Conservation (phyloP, 2,329 filamentous ascomycete genomes). For the Salinomyces thailandicus region DNA sequence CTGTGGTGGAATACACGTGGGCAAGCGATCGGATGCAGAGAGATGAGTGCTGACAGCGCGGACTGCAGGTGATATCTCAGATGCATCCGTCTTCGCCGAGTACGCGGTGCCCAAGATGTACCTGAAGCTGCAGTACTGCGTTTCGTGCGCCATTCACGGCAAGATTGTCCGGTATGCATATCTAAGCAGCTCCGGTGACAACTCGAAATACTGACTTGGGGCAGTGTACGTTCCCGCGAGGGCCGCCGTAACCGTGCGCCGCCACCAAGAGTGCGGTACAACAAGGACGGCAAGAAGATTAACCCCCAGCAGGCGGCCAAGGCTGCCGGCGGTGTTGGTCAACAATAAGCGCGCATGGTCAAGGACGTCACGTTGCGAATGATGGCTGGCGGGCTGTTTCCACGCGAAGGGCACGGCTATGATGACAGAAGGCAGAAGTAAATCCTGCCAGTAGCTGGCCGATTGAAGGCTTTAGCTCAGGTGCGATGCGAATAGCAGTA, state of each 20-base stretch:
- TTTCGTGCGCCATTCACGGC: constrained; percentile 99
- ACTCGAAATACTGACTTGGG: constrained; percentile 8
- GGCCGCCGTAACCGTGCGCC: constrained; percentile 98
- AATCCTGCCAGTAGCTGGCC: constrained; percentile 1
- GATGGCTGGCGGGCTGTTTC: constrained; percentile 2
- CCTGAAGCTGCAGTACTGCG: constrained; percentile 99
- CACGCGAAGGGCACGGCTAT: background rate
- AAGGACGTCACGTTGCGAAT: constrained; percentile 3
- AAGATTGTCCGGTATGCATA: constrained; percentile 98
- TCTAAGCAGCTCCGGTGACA: constrained; percentile 1
- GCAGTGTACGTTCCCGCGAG: constrained; percentile 89
- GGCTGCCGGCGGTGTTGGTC: constrained; percentile 35
- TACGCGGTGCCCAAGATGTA: constrained; percentile 99
- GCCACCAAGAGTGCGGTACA: constrained; percentile 95
- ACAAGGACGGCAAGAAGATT: constrained; percentile 99
- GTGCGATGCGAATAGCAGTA: constrained; percentile 1
- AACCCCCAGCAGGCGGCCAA: constrained; percentile 71
- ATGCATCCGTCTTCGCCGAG: constrained; percentile 97
- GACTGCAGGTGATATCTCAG: constrained; percentile 93
- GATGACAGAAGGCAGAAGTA: background rate
- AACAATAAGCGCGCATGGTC: constrained; percentile 9
- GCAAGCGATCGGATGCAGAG: background rate
- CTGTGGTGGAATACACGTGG: constrained; percentile 1
- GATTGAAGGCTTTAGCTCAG: background rate
- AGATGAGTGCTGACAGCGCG: constrained; percentile 8